Conservation (phyloP, 1,284 basidiomycete species). For the Moesziomyces antarcticus region DNA sequence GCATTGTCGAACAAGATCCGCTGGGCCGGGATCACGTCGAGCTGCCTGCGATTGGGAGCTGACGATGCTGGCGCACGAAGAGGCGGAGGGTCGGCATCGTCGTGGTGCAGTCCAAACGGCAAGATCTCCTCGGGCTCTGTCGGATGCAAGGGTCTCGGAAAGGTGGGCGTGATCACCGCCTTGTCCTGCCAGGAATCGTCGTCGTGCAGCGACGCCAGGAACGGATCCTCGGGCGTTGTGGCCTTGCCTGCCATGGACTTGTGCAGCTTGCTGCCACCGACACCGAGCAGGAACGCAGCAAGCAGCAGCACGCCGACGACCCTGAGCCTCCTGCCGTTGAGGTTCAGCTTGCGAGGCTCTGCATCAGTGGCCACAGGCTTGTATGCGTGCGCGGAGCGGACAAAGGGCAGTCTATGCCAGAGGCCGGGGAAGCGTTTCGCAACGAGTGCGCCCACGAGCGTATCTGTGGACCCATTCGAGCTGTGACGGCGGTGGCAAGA, state of each 20-base stretch:
- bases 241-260: background rate
- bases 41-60: constrained; percentile 21
- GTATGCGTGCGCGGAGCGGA: constrained; percentile 9
- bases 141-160: constrained; percentile 22
- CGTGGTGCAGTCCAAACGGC: constrained; percentile 30
- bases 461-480: constrained; percentile 18
- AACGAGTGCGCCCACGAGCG: constrained; percentile 14
- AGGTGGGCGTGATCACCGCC: constrained; percentile 15
- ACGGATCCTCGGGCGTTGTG: background rate
- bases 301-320: constrained; percentile 16
- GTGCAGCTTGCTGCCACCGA: constrained; percentile 7
- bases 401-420: constrained; percentile 11
- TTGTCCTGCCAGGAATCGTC: constrained; percentile 35
- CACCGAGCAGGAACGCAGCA: constrained; percentile 25
- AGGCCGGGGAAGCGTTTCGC: constrained; percentile 15
- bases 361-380: constrained; percentile 11
- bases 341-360: background rate
- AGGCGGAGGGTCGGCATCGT: constrained; percentile 2
- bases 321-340: constrained; percentile 7
- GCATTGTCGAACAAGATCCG: constrained; percentile 13
- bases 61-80: constrained; percentile 9
- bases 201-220: constrained; percentile 22
- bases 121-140: constrained; percentile 12
- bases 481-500: background rate
- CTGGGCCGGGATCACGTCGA: constrained; percentile 27